Percentiles rank a stretch among this genome's conserved stretches.
phyloP scores from a whole-genome alignment of 163 green algal species.

The Coccomyxa subellipsoidea region DNA sequence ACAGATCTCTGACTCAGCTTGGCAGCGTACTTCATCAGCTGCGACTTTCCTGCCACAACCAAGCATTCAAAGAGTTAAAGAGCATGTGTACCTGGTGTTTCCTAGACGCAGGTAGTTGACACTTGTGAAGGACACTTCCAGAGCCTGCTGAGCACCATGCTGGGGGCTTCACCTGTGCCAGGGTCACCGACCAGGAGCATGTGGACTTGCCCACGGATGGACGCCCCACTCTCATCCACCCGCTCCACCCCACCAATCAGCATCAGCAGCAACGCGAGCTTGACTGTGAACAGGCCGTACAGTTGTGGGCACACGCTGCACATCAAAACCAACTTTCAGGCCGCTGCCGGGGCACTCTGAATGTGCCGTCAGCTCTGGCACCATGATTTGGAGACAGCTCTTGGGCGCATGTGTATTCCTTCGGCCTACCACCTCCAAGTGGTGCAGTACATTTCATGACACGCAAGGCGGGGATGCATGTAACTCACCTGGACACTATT shows the following conservation, averaged over 20 bases:
- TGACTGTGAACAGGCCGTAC: constrained; percentile 60
- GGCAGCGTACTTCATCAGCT: constrained; percentile 87
- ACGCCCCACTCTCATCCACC: constrained; percentile 13
- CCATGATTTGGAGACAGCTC: no score
- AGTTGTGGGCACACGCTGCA: constrained; percentile 8
- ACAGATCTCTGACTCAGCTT: constrained; percentile 61
- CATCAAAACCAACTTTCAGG: background rate
- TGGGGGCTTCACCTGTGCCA: no score
- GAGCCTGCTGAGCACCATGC: no score
- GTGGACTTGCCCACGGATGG: constrained; percentile 69
- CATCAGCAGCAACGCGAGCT: constrained; percentile 77
- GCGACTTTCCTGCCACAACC: constrained; percentile 88
- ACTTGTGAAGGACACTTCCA: no score
- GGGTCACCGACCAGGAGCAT: constrained; percentile 92
- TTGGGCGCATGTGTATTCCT: no score
- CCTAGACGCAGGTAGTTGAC: no score
- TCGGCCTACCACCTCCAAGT: background rate
- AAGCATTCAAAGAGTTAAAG: no score
- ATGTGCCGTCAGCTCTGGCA: no score
- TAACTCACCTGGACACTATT: constrained; percentile 45
- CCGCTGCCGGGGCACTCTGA: no score
- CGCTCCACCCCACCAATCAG: constrained; percentile 77
- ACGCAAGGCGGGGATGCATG: background rate
- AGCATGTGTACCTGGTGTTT: no score
- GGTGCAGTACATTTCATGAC: background rate